phyloP scores from a whole-genome alignment of 768 basidiomycete genomes.

The Fomitopsis pulvina region DNA sequence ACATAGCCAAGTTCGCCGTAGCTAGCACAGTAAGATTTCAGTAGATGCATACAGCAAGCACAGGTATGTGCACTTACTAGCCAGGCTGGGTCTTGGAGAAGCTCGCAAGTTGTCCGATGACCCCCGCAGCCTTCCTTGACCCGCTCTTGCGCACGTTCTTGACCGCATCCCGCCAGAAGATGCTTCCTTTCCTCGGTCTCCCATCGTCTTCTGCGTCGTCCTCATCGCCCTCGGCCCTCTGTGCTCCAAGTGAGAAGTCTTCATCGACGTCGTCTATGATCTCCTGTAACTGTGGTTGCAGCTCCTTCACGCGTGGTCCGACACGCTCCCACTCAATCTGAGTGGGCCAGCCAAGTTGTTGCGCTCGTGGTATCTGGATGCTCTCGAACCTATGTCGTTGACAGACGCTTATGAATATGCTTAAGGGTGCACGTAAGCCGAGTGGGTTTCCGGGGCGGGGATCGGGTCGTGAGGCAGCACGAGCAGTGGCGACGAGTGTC shows the following conservation, averaged over 20 bases:
- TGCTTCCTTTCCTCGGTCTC: constrained; percentile 34
- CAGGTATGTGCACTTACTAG: constrained; percentile 54
- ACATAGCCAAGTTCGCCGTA: constrained; percentile 84
- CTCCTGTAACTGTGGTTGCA: constrained; percentile 39
- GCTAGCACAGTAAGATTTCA: constrained; percentile 34
- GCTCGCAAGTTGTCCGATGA: constrained; percentile 67
- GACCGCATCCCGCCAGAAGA: constrained; percentile 67
- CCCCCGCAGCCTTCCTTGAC: constrained; percentile 55
- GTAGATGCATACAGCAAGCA: background rate
- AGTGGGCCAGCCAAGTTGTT: constrained; percentile 70
- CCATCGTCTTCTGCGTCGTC: constrained; percentile 14
- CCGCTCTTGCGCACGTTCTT: constrained; percentile 61
- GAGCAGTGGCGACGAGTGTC: constrained; percentile 45
- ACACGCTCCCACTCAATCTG: constrained; percentile 58
- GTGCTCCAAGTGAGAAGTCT: constrained; percentile 15
- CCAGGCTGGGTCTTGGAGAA: constrained; percentile 85
- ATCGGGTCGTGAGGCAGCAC: constrained; percentile 49
- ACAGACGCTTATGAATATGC: constrained; percentile 60
- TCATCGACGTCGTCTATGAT: constrained; percentile 45
- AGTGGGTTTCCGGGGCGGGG: constrained; percentile 63
- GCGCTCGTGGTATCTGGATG: constrained; percentile 64
- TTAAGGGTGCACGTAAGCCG: constrained; percentile 47
- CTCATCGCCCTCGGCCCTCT: constrained; percentile 7
- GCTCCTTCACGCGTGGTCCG: constrained; percentile 42
- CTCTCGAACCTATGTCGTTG: constrained; percentile 77